A percentile compares a stretch with the other conserved stretches of the same genome.
Conservation (phyloP, 768 basidiomycete species). For the Amanita muscaria region DNA sequence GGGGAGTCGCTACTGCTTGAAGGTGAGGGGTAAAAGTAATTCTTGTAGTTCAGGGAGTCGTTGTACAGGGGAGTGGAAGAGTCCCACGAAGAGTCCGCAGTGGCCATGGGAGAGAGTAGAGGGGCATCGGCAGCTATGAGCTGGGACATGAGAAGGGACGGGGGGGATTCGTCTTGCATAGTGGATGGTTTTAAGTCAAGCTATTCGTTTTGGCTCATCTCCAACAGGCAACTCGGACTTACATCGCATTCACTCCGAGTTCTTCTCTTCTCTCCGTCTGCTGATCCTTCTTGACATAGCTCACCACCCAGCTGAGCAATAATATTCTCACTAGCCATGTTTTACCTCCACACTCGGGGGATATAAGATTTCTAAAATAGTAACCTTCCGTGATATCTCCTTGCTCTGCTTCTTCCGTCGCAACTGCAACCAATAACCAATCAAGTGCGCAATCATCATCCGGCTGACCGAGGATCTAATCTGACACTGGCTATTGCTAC, state of each 20-base stretch:
- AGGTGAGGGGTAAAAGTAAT: slow-evolving; percentile 44
- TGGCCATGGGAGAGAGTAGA: slow-evolving; percentile 43
- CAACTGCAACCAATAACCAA: too few species aligned
- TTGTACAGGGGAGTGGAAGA: slow-evolving; percentile 26
- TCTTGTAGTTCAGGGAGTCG: slow-evolving; percentile 35
- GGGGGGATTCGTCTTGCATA: slow-evolving; percentile 15
- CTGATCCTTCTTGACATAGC: neutral
- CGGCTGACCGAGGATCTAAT: too few species aligned
- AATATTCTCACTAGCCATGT: too few species aligned
- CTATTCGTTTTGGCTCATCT: slow-evolving; percentile 1
- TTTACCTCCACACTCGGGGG: too few species aligned
- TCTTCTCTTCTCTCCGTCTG: neutral
- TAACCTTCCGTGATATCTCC: too few species aligned
- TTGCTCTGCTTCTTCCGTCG: too few species aligned
- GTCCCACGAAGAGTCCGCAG: slow-evolving; percentile 41
- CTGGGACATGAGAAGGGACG: slow-evolving; percentile 43
- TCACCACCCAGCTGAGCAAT: too few species aligned
- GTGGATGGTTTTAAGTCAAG: slow-evolving; percentile 7
- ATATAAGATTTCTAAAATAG: too few species aligned
- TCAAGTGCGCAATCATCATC: too few species aligned
- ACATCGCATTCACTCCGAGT: slow-evolving; percentile 20
- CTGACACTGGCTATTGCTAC: too few species aligned
- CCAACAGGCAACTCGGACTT: slow-evolving; percentile 20
- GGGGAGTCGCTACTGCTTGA: slow-evolving; percentile 42
- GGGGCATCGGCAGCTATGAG: slow-evolving; percentile 51